These are phyloP conservation scores for Balamuthia mandrillaris DNA, from an alignment of 208 protist genomes.

Conservation along the genomic window DNA sequence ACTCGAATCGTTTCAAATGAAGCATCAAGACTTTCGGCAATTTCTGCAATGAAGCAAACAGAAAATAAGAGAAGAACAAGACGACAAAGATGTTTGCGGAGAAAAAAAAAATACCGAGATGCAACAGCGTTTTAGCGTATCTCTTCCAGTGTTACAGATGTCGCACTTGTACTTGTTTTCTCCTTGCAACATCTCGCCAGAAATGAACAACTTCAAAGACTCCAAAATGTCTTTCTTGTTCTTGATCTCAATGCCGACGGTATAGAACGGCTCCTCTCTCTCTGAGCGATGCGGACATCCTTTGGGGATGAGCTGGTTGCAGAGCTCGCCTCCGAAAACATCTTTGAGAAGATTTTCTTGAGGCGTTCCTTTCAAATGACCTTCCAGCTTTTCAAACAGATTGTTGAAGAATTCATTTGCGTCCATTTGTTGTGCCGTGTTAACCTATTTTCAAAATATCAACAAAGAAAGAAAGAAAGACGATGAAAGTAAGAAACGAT, in stretches of 20 bases:
- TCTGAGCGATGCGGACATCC: slow-evolving; percentile 62
- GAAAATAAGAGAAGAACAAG: background rate
- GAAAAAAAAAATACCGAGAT: too few relatives aligned
- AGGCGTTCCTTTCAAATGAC: slow-evolving; percentile 24
- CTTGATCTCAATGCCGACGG: slow-evolving; percentile 56
- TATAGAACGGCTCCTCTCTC: slow-evolving; percentile 60
- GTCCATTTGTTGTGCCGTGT: slow-evolving; percentile 63
- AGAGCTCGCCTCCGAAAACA: slow-evolving; percentile 59
- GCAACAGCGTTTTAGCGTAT: slow-evolving; percentile 49
- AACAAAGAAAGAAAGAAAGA: too few relatives aligned
- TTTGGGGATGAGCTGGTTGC: slow-evolving; percentile 67
- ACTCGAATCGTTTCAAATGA: slow-evolving; percentile 68
- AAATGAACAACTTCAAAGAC: slow-evolving; percentile 62
- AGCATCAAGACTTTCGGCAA: slow-evolving; percentile 64
- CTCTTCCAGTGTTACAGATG: slow-evolving; percentile 42
- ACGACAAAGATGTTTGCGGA: background rate
- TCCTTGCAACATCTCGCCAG: slow-evolving; percentile 64
- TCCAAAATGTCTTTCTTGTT: slow-evolving; percentile 65
- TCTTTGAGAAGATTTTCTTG: slow-evolving; percentile 58
- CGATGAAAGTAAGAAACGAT: slow-evolving; percentile 45
- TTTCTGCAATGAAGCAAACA: too few relatives aligned
- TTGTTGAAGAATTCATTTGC: slow-evolving; percentile 70
- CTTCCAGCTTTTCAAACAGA: slow-evolving; percentile 54
- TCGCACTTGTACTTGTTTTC: slow-evolving; percentile 73
- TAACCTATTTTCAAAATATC: slow-evolving; percentile 50